phyloP scores from a whole-genome alignment of 192 early-diverging fungal genomes.

The Cladochytrium replicatum region DNA sequence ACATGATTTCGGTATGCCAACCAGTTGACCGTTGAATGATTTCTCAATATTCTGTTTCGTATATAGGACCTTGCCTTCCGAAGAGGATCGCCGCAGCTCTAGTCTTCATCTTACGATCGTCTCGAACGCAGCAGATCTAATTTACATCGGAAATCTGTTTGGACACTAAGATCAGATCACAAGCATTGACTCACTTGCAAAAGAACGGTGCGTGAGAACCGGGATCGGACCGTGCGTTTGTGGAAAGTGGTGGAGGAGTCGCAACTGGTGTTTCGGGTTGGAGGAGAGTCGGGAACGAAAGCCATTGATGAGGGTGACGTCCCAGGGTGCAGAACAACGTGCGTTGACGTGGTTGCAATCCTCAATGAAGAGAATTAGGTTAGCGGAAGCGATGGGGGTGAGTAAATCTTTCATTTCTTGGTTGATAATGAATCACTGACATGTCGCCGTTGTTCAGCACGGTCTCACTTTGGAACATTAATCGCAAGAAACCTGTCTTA shows the following conservation, averaged over 20 bases:
- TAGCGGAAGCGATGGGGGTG: constrained; percentile 82
- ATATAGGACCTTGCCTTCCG: constrained; percentile 71
- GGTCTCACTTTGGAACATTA: constrained; percentile 85
- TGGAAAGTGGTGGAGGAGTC: constrained; percentile 96
- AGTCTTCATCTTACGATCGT: constrained; percentile 87
- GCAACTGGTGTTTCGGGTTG: constrained; percentile 86
- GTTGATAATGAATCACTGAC: too few species aligned
- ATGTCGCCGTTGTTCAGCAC: constrained; percentile 57
- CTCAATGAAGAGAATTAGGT: constrained; percentile 91
- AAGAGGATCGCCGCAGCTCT: constrained; percentile 66
- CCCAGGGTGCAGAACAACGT: too few species aligned
- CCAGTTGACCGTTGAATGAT: too few species aligned
- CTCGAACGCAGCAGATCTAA: constrained; percentile 87
- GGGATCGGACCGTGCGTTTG: constrained; percentile 80
- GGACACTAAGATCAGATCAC: constrained; percentile 92
- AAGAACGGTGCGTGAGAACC: constrained; percentile 81
- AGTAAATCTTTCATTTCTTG: too few species aligned
- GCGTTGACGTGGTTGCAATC: constrained; percentile 78
- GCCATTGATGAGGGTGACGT: constrained; percentile 24
- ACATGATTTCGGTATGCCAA: constrained; percentile 61
- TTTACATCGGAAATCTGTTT: constrained; percentile 94
- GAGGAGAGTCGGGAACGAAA: constrained; percentile 28
- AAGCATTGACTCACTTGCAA: constrained; percentile 66
- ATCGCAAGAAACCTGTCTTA: constrained; percentile 87
- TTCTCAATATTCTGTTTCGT: not conserved